phyloP scores from a whole-genome alignment of 2,329 filamentous ascomycete species.

The Fusarium nanum region DNA sequence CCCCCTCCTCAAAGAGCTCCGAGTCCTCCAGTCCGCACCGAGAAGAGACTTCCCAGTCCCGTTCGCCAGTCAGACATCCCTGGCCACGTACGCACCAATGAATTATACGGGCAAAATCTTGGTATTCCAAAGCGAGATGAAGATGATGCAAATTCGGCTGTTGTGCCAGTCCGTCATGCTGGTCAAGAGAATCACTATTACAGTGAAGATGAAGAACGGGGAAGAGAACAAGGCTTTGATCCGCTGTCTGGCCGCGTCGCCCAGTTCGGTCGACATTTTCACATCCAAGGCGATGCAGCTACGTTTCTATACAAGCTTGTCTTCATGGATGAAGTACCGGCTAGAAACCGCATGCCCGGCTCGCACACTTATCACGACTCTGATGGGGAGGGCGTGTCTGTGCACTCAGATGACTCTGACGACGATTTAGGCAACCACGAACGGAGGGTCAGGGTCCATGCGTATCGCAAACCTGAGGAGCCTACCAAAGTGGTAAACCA shows the following conservation, averaged over 20 bases:
- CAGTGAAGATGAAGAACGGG: not conserved
- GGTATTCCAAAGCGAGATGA: not conserved
- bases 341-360: no score
- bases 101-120: slow-evolving; percentile 1
- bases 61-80: slow-evolving; percentile 16
- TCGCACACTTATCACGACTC: not conserved
- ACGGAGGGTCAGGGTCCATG: not conserved
- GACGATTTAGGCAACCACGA: not conserved
- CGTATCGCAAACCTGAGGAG: not conserved
- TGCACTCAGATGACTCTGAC: not conserved
- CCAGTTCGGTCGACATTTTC: slow-evolving; percentile 20
- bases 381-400: not conserved
- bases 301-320: slow-evolving; percentile 30
- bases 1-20: slow-evolving; percentile 18
- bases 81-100: slow-evolving; percentile 12
- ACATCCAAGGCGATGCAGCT: slow-evolving; percentile 25
- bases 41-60: slow-evolving; percentile 22
- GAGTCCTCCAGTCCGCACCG: slow-evolving; percentile 21
- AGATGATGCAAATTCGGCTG: slow-evolving; percentile 1
- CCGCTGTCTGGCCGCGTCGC: not conserved
- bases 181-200: no score
- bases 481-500: slow-evolving; percentile 18
- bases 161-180: not conserved
- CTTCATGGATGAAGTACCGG: not conserved
- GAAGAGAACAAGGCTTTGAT: not conserved